A percentile compares a stretch with the other conserved stretches of the same genome.
Evolutionary conservation across 495 filamentous ascomycete species (phyloP).

Genomic region (Oleoguttula mirabilis): DNA sequence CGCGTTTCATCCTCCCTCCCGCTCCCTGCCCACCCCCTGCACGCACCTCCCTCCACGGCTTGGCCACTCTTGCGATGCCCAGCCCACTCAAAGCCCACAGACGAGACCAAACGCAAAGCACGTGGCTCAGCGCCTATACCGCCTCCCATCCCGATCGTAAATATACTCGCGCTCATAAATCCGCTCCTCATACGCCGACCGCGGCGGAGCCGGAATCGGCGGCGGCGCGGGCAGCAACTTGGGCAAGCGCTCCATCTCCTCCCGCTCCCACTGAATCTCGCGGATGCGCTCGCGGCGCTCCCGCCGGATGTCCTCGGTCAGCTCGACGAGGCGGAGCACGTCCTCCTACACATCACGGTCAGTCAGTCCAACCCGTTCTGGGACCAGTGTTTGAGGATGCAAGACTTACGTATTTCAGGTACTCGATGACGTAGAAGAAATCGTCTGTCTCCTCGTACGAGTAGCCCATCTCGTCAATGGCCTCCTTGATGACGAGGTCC

Average conservation of each 20-base stretch:
- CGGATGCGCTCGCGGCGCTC: constrained; percentile 63
- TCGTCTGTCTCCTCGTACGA: constrained; percentile 82
- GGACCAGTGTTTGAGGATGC: not conserved
- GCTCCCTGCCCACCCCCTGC: too few species aligned
- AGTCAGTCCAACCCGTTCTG: not conserved
- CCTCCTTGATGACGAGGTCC: constrained; percentile 77
- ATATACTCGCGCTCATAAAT: constrained; percentile 17
- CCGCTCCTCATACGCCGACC: constrained; percentile 9
- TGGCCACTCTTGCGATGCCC: too few species aligned
- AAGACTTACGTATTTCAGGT: constrained; percentile 70
- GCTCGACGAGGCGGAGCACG: constrained; percentile 66
- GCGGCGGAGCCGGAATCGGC: constrained; percentile 13
- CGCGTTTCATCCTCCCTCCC: too few species aligned
- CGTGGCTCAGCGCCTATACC: constrained; percentile 5
- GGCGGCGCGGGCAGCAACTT: constrained; percentile 9
- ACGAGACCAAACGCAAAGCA: not conserved
- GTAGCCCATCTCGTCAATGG: constrained; percentile 73
- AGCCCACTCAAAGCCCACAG: too few species aligned
- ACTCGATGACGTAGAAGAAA: constrained; percentile 89
- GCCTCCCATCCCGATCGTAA: constrained; percentile 16
- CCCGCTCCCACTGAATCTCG: constrained; percentile 72
- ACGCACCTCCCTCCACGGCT: too few species aligned
- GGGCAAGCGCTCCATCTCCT: constrained; percentile 25
- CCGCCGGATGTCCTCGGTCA: constrained; percentile 70
- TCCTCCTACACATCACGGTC: constrained; percentile 55